Conservation (phyloP, 2,329 filamentous ascomycete species). For the Podosphaera aphanis region DNA sequence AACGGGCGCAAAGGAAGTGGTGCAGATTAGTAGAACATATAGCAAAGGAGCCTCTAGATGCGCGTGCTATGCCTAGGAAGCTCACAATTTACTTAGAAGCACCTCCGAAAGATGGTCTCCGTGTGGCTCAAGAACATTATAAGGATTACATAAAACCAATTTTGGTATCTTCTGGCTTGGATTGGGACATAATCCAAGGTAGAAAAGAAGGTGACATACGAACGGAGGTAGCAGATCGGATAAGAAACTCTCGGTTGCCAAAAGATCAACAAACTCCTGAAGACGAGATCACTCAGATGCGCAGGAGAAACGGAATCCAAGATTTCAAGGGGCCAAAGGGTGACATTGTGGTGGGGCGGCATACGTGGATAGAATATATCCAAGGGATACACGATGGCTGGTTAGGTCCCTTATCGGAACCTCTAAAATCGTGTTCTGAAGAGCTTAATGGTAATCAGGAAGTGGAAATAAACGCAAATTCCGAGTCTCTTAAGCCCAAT, state of each 20-base stretch:
- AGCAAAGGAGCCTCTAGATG: slow-evolving; percentile 46
- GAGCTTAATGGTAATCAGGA: slow-evolving; percentile 6
- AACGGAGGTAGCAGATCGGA: slow-evolving; percentile 64
- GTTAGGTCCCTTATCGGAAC: slow-evolving; percentile 60
- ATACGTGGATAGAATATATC: slow-evolving; percentile 95
- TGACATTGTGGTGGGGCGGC: slow-evolving; percentile 70
- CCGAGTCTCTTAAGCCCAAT: slow-evolving; percentile 11
- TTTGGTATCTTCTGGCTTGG: slow-evolving; percentile 65
- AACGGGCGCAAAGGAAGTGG: slow-evolving; percentile 68
- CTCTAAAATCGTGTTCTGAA: slow-evolving; percentile 19
- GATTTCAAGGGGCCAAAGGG: slow-evolving; percentile 55
- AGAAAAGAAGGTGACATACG: slow-evolving; percentile 80
- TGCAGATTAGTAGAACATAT: slow-evolving; percentile 65
- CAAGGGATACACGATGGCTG: slow-evolving; percentile 87
- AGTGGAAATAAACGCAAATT: slow-evolving; percentile 7
- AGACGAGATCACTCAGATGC: slow-evolving; percentile 37
- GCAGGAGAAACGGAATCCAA: slow-evolving; percentile 40
- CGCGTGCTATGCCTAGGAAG: slow-evolving; percentile 55
- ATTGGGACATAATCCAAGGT: slow-evolving; percentile 92
- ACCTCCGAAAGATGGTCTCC: slow-evolving; percentile 67
- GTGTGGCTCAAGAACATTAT: slow-evolving; percentile 79
- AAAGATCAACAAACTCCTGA: slow-evolving; percentile 17
- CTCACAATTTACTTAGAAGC: slow-evolving; percentile 69
- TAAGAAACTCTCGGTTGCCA: slow-evolving; percentile 42
- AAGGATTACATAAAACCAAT: slow-evolving; percentile 90